Conservation (phyloP, 2,329 filamentous ascomycete species). For the Byssothecium circinans region DNA sequence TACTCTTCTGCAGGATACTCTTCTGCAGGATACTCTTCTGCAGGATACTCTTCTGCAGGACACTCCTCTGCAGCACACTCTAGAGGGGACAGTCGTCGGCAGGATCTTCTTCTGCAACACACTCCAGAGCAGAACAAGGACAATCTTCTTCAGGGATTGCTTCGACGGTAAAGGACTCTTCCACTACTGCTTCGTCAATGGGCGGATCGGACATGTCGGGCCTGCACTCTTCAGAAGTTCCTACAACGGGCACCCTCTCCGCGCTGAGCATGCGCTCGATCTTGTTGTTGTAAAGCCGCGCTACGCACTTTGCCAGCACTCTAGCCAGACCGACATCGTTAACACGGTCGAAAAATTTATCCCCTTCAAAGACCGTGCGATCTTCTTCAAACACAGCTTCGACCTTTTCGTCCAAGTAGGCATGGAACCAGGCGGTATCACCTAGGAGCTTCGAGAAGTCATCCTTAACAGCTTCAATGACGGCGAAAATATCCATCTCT, state of each 20-base stretch:
- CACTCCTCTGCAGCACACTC: not conserved
- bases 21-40: not conserved
- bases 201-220: no score
- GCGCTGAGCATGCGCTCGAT: not conserved
- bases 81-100: not conserved
- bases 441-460: constrained; percentile 9
- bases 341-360: constrained; percentile 14
- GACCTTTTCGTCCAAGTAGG: constrained; percentile 13
- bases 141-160: no score
- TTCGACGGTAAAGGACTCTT: no score
- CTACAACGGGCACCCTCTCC: no score
- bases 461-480: constrained; percentile 12
- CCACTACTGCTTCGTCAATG: no score
- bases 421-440: constrained; percentile 11
- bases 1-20: not conserved
- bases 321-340: constrained; percentile 9
- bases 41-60: not conserved
- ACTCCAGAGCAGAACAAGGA: no score
- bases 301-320: constrained; percentile 10
- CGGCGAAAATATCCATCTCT: constrained; percentile 12
- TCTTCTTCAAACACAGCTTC: constrained; percentile 15
- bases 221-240: not conserved
- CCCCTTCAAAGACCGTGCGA: constrained; percentile 9
- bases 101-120: not conserved
- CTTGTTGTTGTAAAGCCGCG: constrained; percentile 13